phyloP scores from a whole-genome alignment of 352 stramenopile genomes.

The Globisporangium polare region DNA sequence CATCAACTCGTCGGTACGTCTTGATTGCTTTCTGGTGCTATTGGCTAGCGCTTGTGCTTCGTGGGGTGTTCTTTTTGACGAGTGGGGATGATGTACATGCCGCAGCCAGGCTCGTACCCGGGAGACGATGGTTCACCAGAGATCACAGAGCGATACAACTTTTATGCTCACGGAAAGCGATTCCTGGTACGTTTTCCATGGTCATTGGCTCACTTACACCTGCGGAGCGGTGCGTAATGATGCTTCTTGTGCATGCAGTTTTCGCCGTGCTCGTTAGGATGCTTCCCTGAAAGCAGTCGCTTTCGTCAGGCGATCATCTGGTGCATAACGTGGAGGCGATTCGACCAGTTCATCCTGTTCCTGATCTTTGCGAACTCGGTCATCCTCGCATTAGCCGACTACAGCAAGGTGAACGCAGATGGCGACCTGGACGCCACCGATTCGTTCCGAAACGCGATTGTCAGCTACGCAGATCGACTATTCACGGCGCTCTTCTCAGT shows the following conservation, averaged over 20 bases:
- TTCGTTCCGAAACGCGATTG: constrained; percentile 51
- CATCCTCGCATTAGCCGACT: constrained; percentile 78
- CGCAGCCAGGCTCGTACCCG: constrained; percentile 16
- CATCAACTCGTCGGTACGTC: constrained; percentile 28
- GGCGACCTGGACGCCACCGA: constrained; percentile 36
- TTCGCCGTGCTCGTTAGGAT: constrained; percentile 44
- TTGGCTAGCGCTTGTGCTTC: neutral
- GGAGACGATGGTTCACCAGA: constrained; percentile 18
- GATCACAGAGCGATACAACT: constrained; percentile 39
- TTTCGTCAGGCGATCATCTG: constrained; percentile 59
- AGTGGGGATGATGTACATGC: neutral
- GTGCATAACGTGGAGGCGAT: constrained; percentile 68
- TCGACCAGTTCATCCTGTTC: constrained; percentile 83
- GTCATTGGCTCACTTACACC: neutral
- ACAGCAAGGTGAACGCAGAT: constrained; percentile 45
- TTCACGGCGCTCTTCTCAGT: constrained; percentile 80
- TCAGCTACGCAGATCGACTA: constrained; percentile 48
- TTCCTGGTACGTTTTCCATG: constrained; percentile 31
- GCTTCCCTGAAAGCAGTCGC: constrained; percentile 43
- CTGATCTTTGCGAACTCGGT: constrained; percentile 81
- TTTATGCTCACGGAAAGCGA: constrained; percentile 52
- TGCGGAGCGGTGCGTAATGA: neutral
- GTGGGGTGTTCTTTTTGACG: neutral
- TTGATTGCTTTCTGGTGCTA: neutral
- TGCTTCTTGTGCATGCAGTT: constrained; percentile 29